Evolutionary conservation across 192 early-diverging fungal species (phyloP), one percentile per base, ranked within the genome.

Genomic region (Coemansia sp.): DNA sequence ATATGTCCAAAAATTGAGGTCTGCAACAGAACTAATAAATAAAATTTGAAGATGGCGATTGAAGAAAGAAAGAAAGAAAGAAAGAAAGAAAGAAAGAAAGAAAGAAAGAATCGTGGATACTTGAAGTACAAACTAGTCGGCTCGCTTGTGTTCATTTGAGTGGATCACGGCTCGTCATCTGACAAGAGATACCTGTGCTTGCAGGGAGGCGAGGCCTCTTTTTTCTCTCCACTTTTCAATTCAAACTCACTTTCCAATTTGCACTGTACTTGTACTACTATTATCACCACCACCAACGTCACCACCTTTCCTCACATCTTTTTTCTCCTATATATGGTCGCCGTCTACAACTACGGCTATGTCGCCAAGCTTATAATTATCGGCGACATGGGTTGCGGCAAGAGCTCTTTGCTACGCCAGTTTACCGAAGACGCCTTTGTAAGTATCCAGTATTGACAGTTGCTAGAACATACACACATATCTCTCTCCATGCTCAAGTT

Each of bases 351-450:
- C 72, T 84, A 86, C 74, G 68, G 59, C 68, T 86, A 83, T 71
- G 75, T 84, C 19, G 82, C 81, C 67, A 86, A 86, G 78, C 75
- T 86, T 64, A 84, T 86, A 11, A 67, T 86, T 27, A 80, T 86
- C 44, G 85, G 85, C 67, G 85, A 86, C 63, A 86, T 86, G 85
- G 81, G 85, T 66, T 74, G 74, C 46, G 85, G 85, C 70, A 86
- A 86, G 57, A 86, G 80, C 76, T 80, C 80, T 25, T 69, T 86
- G 45, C 78, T 86, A 4, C 85, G 80, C 48, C 69, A 78, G 44
- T 86, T 86, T 38, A 77, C 78, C 34, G 85, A 82, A 50, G 74
- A 76, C 27, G 68, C 69, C 11, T 86, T 86, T 72, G 79, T 81
- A 80, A 53, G 84, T 78, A 37, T 27, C 25, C 53, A 9, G 11